Evolutionary conservation across 2,329 filamentous ascomycete genomes (phyloP).

Genomic region (Colletotrichum falcatum): DNA sequence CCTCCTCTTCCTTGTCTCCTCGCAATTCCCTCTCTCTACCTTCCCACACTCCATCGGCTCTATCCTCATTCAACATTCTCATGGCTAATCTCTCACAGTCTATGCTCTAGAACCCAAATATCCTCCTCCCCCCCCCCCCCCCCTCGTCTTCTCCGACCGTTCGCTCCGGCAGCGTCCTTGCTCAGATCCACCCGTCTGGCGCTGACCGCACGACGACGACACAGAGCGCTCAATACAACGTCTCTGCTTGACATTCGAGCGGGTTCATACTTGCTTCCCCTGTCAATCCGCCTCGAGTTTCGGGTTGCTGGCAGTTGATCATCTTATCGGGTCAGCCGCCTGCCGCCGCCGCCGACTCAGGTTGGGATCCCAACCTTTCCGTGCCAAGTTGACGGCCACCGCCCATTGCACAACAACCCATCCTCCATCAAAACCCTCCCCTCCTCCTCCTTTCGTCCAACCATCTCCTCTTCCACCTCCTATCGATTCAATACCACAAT

Average conservation of each 20-base stretch:
- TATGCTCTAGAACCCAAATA: constrained; percentile 30
- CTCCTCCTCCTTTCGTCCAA: constrained; percentile 40
- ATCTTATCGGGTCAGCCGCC: constrained; percentile 41
- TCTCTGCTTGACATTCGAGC: constrained; percentile 10
- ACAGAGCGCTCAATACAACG: constrained; percentile 10
- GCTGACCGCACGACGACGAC: constrained; percentile 39
- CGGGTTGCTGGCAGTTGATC: constrained; percentile 44
- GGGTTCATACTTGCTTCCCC: not conserved
- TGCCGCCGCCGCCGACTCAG: constrained; percentile 20
- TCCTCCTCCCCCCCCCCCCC: constrained; percentile 18
- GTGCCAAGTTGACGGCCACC: constrained; percentile 32
- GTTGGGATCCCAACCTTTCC: constrained; percentile 31
- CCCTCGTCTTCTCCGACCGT: constrained; percentile 32
- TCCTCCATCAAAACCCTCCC: constrained; percentile 37
- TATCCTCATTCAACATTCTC: constrained; percentile 5
- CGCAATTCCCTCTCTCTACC: constrained; percentile 12
- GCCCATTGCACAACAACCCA: constrained; percentile 39
- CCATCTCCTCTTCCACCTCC: constrained; percentile 45
- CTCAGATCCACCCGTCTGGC: constrained; percentile 39
- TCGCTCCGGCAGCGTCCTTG: constrained; percentile 41
- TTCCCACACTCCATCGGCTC: constrained; percentile 23
- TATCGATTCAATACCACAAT: constrained; percentile 43
- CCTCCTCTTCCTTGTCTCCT: constrained; percentile 24
- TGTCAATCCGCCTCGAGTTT: constrained; percentile 8
- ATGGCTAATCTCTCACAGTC: constrained; percentile 37